Evolutionary conservation across 352 stramenopile genomes (phyloP), one percentile per base, ranked within the genome.

Genomic region (Phytophthora hibernalis): DNA sequence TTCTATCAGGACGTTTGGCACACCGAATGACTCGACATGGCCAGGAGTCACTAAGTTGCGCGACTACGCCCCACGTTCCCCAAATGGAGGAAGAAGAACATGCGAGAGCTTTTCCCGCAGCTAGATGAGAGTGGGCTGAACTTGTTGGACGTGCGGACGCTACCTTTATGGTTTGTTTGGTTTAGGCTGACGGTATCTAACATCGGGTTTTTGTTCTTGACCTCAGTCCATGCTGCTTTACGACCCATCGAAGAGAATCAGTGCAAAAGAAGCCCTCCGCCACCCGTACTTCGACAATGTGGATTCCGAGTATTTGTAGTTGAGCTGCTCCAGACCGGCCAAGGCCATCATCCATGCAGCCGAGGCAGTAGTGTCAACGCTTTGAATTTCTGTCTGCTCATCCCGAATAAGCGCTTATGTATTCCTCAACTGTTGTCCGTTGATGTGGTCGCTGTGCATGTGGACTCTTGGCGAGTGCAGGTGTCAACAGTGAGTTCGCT

Each of bases 31-130:
- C 61, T 61, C 88, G 21, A 83, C 94, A 11, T 99, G 98, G 98
- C 95, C 96, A 5, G 97, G 97, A 49, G 96, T 99, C 2, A 99
- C 96, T 11, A 83, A 95, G 26, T 80, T 99, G 10, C 96, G 94
- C 37, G 97, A 99, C 81, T 99, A 98, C 83, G 85, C 85, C 16
- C 83, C 22, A 93, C 85, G 16, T 99, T 99, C 74, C 97, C 97
- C 6, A 98, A 97, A 55, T 99, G 98, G 98, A 92, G 89, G 45
- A 94, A 93, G 65, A 90, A 95, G 64, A 72, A 88, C 16, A 85
- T 97, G 50, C 62, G 55, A 45, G 70, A 85, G 16, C 56, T 81
- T 13, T 92, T 95, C 68, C 82, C 85, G 22, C 74, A 82, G 50
- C 71, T 95, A 26, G 80, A 90, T 28, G 49, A 66, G 16, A 68